phyloP scores from a whole-genome alignment of 2,329 filamentous ascomycete genomes.

The Penicillium crustosum region DNA sequence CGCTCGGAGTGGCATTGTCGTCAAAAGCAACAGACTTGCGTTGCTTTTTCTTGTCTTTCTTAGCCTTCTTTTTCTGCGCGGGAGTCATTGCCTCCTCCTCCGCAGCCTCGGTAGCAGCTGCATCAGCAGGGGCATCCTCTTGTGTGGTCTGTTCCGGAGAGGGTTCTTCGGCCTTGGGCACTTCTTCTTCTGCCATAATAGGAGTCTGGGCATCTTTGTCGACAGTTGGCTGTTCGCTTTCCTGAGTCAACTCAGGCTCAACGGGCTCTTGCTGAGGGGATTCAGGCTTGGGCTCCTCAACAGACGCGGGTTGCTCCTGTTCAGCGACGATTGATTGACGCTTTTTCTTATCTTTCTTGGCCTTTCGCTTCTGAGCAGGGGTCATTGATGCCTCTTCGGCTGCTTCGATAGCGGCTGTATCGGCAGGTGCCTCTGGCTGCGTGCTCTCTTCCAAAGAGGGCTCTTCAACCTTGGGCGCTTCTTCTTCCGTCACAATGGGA shows the following conservation, averaged over 20 bases:
- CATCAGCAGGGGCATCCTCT: slow-evolving; percentile 2
- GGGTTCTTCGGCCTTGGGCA: slow-evolving; percentile 1
- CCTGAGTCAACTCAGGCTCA: not conserved
- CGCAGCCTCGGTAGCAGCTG: slow-evolving; percentile 1
- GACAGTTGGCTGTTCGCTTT: not conserved
- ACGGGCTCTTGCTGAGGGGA: not conserved
- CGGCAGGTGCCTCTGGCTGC: not conserved
- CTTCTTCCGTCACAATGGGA: slow-evolving; percentile 4
- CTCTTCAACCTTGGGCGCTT: slow-evolving; percentile 2
- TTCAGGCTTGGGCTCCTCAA: slow-evolving; percentile 3
- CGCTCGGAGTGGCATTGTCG: not conserved
- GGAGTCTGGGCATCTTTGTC: not conserved
- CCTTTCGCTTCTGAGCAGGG: slow-evolving; percentile 19
- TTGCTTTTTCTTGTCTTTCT: slow-evolving; percentile 25
- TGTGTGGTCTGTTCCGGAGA: not conserved
- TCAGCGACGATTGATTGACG: slow-evolving; percentile 20
- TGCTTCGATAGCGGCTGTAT: not conserved
- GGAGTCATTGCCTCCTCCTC: slow-evolving; percentile 17
- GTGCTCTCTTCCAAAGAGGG: not conserved
- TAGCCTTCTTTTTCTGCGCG: slow-evolving; percentile 18
- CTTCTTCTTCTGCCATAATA: slow-evolving; percentile 10
- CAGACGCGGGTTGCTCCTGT: not conserved
- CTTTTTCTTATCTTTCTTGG: slow-evolving; percentile 27
- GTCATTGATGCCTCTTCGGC: slow-evolving; percentile 13
- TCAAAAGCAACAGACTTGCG: slow-evolving; percentile 24